Evolutionary conservation across 108 stramenopile genomes (phyloP), one percentile per base, ranked within the genome.

Genomic region (Cyclotella atomus): DNA sequence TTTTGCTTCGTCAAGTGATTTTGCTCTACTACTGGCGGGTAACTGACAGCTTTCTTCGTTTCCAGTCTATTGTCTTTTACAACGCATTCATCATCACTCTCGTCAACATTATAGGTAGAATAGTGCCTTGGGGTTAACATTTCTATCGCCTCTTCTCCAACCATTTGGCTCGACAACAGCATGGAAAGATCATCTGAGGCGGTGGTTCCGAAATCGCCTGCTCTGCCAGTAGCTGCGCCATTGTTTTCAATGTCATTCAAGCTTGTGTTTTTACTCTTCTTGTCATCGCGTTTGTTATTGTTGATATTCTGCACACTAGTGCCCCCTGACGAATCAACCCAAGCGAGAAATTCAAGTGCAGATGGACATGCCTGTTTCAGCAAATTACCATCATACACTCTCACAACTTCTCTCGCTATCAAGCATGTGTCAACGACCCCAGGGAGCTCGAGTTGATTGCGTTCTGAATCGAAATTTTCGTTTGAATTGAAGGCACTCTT

Each of bases 331-430:
- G 59, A 41, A 63, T 73, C 61, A 19, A 73, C 56, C 38, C 61
- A 73, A 29, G 52, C 34, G 17, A 73, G 72, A 12, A 73, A 64
- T 29, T 73, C 74, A 5, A 62, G 60, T 32, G 65, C 65, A 4
- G 74, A 57, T 24, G 74, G 74, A 33, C 73, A 74, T 24, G 41
- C 34, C 7, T 29, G 25, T 56, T 44, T 27, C 23, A 75, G 24
- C 29, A 47, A 41, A 23, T 57, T 33, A 23, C 28, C n/a, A 17
- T 54, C 74, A 47, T 50, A 59, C 3, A 75, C 74, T 32, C 17
- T 28, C 4, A 60, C 9, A 7, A 38, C 35, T 59, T 75, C 59
- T 19, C 43, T 57, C 1, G 41, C 17, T 2, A 75, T 21, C 29
- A n/a, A 20, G 34, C 28, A 33, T 10, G 65, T 55, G 10, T 53